Conservation (phyloP, 2,329 filamentous ascomycete genomes). For the Endoconidiophora polonica region DNA sequence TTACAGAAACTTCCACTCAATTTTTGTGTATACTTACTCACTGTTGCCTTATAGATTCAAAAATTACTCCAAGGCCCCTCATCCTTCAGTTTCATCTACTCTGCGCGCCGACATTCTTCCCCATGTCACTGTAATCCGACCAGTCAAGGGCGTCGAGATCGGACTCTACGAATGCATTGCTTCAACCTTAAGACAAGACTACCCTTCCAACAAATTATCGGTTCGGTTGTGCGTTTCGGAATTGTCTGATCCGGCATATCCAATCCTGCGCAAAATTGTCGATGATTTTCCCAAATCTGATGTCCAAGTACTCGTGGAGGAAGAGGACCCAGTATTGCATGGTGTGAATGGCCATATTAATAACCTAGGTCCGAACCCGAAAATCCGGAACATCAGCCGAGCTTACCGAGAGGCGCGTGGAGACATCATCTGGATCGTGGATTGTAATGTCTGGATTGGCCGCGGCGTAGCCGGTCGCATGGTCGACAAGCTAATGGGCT, state of each 20-base stretch:
- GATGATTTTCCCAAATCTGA: constrained; percentile 57
- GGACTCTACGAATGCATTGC: constrained; percentile 83
- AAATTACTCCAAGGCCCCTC: constrained; percentile 33
- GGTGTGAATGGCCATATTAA: constrained; percentile 31
- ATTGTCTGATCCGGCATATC: constrained; percentile 57
- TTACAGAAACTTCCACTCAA: no score
- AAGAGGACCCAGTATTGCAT: constrained; percentile 57
- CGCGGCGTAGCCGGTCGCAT: constrained; percentile 67
- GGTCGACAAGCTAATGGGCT: constrained; percentile 73
- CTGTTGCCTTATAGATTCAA: constrained; percentile 26
- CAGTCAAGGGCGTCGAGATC: constrained; percentile 82
- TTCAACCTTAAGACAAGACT: constrained; percentile 67
- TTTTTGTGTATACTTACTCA: background rate
- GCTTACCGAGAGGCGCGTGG: constrained; percentile 78
- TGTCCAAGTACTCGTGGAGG: constrained; percentile 60
- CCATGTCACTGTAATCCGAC: constrained; percentile 78
- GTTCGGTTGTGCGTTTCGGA: constrained; percentile 71
- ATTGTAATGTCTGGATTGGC: constrained; percentile 91
- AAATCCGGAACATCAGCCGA: constrained; percentile 89
- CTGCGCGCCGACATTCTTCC: constrained; percentile 43
- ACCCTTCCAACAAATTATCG: constrained; percentile 59
- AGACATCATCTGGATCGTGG: constrained; percentile 84
- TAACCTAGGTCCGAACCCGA: constrained; percentile 84
- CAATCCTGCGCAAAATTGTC: constrained; percentile 54
- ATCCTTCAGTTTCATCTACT: constrained; percentile 32